Conservation (phyloP, 208 protist species). For the Leishmania gerbilli region DNA sequence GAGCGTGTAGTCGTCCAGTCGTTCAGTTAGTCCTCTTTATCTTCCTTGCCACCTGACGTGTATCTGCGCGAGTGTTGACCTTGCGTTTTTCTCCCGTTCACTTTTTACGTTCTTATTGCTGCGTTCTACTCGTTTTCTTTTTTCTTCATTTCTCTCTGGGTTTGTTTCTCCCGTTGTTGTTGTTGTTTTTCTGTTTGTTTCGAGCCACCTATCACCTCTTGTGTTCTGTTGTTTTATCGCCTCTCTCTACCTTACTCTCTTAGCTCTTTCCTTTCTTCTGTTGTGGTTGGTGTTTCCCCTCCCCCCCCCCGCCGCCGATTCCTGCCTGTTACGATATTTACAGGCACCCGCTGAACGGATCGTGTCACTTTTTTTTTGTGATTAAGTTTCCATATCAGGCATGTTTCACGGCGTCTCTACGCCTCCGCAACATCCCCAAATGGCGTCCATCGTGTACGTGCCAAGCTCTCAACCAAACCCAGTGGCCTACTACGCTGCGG, state of each 20-base stretch:
- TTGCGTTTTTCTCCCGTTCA: neutral
- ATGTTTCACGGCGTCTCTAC: constrained; percentile 3
- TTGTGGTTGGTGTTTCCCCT: neutral
- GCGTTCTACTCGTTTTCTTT: neutral
- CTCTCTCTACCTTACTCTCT: constrained; percentile 2
- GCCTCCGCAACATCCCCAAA: constrained; percentile 7
- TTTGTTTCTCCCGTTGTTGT: no score
- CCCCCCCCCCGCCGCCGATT: neutral
- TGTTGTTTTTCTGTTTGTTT: neutral
- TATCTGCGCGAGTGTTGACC: neutral
- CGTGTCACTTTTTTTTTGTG: constrained; percentile 5
- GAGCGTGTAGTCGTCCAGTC: neutral
- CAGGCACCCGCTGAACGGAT: neutral
- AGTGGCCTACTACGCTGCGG: constrained; percentile 16
- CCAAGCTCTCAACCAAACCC: constrained; percentile 2
- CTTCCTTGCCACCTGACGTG: neutral
- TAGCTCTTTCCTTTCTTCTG: neutral
- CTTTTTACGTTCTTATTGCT: neutral
- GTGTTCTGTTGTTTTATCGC: neutral
- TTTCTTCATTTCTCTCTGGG: no score
- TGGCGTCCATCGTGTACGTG: constrained; percentile 29
- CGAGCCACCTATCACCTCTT: neutral
- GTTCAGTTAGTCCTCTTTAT: neutral
- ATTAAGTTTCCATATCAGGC: neutral
- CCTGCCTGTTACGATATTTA: neutral